A percentile compares a stretch with the other conserved stretches of the same genome.
Evolutionary conservation across 176 grass and related monocot species (phyloP).

Genomic region (Elaeis guineensis): DNA sequence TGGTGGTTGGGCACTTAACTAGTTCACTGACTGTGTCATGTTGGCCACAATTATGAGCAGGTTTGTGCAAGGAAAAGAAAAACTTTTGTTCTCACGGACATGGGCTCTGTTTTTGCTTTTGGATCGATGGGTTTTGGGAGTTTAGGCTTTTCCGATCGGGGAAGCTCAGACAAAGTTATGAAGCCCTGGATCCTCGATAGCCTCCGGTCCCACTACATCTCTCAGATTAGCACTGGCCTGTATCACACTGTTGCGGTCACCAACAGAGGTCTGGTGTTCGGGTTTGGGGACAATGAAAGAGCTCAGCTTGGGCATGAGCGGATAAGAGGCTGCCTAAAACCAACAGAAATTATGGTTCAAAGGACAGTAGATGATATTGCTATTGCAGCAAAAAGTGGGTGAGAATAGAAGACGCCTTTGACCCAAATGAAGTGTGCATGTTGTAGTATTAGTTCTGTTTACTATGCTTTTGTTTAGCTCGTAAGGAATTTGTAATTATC

Average conservation of each 20-base stretch:
- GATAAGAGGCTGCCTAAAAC: constrained; percentile 76
- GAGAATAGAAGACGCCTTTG: not conserved
- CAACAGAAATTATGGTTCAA: constrained; percentile 84
- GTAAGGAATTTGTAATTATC: too few relatives aligned
- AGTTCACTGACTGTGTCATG: too few relatives aligned
- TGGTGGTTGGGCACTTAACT: too few relatives aligned
- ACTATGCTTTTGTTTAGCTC: too few relatives aligned
- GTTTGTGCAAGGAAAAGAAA: constrained; percentile 98
- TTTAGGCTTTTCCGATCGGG: constrained; percentile 79
- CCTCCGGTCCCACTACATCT: constrained; percentile 52
- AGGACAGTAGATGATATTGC: constrained; percentile 67
- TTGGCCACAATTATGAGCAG: constrained; percentile 27
- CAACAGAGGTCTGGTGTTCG: constrained; percentile 76
- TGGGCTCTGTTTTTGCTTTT: constrained; percentile 80
- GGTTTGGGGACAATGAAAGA: constrained; percentile 95
- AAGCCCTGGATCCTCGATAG: constrained; percentile 61
- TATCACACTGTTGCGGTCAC: constrained; percentile 95
- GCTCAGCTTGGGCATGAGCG: constrained; percentile 87
- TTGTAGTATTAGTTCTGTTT: too few relatives aligned
- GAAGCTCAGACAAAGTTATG: constrained; percentile 90
- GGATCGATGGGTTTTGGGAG: constrained; percentile 99
- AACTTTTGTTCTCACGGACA: constrained; percentile 83
- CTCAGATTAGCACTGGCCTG: constrained; percentile 92
- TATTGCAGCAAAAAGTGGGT: constrained; percentile 59
- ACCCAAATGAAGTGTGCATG: too few relatives aligned